Evolutionary conservation across 2,329 filamentous ascomycete species (phyloP).

Genomic region (Juglanconis oblonga): DNA sequence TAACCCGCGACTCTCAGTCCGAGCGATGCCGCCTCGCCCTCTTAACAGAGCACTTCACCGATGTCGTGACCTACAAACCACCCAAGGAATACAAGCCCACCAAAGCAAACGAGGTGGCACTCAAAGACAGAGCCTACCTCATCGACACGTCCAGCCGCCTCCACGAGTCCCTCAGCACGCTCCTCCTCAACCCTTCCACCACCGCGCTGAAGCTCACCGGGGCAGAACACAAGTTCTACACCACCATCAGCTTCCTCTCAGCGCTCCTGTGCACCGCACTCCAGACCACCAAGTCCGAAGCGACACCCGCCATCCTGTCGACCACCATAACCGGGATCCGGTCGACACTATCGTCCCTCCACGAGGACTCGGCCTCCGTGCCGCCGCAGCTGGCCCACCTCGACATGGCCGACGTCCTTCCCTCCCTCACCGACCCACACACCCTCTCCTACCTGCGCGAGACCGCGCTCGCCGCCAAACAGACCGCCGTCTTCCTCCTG

Average conservation of each 20-base stretch:
- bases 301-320: slow-evolving; percentile 14
- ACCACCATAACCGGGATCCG: slow-evolving; percentile 16
- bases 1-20: slow-evolving; percentile 34
- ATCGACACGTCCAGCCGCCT: slow-evolving; percentile 40
- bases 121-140: slow-evolving; percentile 43
- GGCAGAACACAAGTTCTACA: slow-evolving; percentile 43
- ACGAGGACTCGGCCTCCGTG: background rate
- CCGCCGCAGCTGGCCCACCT: slow-evolving; percentile 1
- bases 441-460: slow-evolving; percentile 36
- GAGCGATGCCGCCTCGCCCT: slow-evolving; percentile 47
- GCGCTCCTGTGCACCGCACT: slow-evolving; percentile 24
- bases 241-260: slow-evolving; percentile 39
- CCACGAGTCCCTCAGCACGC: slow-evolving; percentile 38
- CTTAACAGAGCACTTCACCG: slow-evolving; percentile 50
- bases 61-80: slow-evolving; percentile 45
- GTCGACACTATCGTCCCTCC: background rate
- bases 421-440: slow-evolving; percentile 32
- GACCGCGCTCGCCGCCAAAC: slow-evolving; percentile 30
- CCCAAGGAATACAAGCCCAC: slow-evolving; percentile 49
- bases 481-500: slow-evolving; percentile 29
- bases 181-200: slow-evolving; percentile 32
- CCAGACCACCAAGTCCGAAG: slow-evolving; percentile 13
- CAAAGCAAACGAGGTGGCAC: slow-evolving; percentile 34
- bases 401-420: slow-evolving; percentile 20
- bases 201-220: slow-evolving; percentile 33